Evolutionary conservation across 2,329 filamentous ascomycete genomes (phyloP), one percentile per base, ranked within the genome.

Genomic region (Fusarium equiseti): DNA sequence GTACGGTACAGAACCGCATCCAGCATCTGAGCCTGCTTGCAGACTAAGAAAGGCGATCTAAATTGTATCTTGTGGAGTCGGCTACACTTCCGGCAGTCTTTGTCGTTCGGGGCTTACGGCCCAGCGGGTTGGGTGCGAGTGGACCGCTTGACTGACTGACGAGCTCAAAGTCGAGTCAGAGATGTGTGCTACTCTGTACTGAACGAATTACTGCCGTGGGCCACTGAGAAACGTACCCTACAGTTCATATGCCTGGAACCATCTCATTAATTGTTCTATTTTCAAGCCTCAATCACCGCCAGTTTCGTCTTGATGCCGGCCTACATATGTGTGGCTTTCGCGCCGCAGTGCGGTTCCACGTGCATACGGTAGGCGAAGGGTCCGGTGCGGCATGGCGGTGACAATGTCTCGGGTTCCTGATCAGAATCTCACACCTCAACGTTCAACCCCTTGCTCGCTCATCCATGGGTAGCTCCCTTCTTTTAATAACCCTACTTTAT

Each of bases 61-160:
- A 54, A 52, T 65, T 63, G 66, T 64, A 59, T 63, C 59, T 72
- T 72, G 74, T 76, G 77, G 77, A 74, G 74, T 75, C 71, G 74
- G 76, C 67, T 72, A 68, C 68, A 64, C 67, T 74, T 75, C 75
- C 76, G 76, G 77, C 71, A 75, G 69, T 78, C 75, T 49, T 77
- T 63, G 68, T 72, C 64, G 68, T 70, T 72, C 72, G 71, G 72
- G 73, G 66, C 70, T 67, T 64, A 72, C 72, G 73, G 72, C 73
- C 73, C 73, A 75, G 73, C 70, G 73, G 68, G 53, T 72, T 75
- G 73, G 73, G 70, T 74, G 63, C 69, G 67, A 51, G 73, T 75
- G 73, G 73, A 51, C 67, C 70, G 40, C 60, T 66, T 63, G 50
- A 52, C 50, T 63, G 45, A 59, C 45, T 60, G 42, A 61, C 51